A percentile compares a stretch with the other conserved stretches of the same genome.
Evolutionary conservation across 2,329 filamentous ascomycete species (phyloP).

Genomic region (Anthostomella pinea): DNA sequence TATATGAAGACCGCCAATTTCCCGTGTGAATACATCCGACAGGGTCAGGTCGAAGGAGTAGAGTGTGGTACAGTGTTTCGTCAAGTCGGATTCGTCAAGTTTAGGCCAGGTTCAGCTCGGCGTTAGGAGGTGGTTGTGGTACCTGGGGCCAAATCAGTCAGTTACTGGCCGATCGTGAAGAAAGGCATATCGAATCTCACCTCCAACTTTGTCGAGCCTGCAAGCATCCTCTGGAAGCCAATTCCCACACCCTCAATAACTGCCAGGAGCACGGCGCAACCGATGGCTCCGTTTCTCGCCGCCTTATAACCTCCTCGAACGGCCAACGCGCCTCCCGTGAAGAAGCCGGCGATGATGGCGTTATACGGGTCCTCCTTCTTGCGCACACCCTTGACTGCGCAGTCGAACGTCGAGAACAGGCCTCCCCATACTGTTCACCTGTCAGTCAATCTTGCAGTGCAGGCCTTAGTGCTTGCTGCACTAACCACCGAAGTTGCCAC

Average conservation of each 20-base stretch:
- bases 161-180: too few relatives aligned
- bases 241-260: slow-evolving; percentile 98
- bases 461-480: too few relatives aligned
- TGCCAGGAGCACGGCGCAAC: slow-evolving; percentile 87
- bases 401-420: slow-evolving; percentile 93
- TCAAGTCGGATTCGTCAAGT: slow-evolving; percentile 9
- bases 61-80: slow-evolving; percentile 23
- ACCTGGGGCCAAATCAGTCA: slow-evolving; percentile 19
- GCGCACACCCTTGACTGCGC: slow-evolving; percentile 87
- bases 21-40: slow-evolving; percentile 26
- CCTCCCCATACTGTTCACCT: too few relatives aligned
- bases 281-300: slow-evolving; percentile 92
- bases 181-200: too few relatives aligned
- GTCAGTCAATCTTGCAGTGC: too few relatives aligned
- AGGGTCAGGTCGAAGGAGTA: slow-evolving; percentile 22
- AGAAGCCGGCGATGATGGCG: slow-evolving; percentile 95
- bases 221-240: slow-evolving; percentile 91
- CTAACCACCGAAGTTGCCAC: slow-evolving; percentile 88
- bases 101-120: slow-evolving; percentile 33
- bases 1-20: slow-evolving; percentile 24
- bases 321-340: slow-evolving; percentile 88
- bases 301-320: slow-evolving; percentile 90
- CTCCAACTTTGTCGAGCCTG: slow-evolving; percentile 82
- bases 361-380: slow-evolving; percentile 99
- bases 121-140: slow-evolving; percentile 31